Evolutionary conservation across 257 asterid genomes (phyloP).

Genomic region (Ilex aquifolium): DNA sequence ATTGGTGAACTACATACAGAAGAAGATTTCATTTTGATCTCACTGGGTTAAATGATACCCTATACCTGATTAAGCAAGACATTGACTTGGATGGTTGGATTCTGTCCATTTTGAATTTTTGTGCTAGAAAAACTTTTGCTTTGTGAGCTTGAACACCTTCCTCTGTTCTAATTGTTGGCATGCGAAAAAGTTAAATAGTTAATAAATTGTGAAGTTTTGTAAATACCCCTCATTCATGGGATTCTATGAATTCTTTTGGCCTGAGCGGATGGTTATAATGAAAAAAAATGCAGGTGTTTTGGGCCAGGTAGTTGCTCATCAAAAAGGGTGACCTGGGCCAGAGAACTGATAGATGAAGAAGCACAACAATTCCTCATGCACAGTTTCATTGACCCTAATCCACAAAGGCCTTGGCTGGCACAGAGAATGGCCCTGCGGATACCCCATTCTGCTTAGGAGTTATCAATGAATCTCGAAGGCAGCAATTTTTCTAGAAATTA

Average conservation of each 20-base stretch:
- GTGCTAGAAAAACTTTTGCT: no score
- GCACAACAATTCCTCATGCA: slow-evolving; percentile 65
- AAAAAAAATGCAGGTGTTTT: slow-evolving; percentile 52
- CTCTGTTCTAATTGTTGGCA: not conserved
- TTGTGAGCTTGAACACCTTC: no score
- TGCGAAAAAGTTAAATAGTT: not conserved
- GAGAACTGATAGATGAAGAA: slow-evolving; percentile 85
- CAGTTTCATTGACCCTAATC: slow-evolving; percentile 70
- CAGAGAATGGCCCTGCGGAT: slow-evolving; percentile 64
- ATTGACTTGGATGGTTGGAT: no score
- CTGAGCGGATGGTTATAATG: not conserved
- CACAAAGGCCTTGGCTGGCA: slow-evolving; percentile 70
- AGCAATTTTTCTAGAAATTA: no score
- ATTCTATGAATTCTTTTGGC: not conserved
- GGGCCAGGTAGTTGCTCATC: slow-evolving; percentile 86
- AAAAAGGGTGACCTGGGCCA: slow-evolving; percentile 79
- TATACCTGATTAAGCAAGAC: no score
- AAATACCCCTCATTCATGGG: not conserved
- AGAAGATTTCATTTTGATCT: no score
- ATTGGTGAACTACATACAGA: no score
- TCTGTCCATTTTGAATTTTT: no score
- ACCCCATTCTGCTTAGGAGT: slow-evolving; percentile 57
- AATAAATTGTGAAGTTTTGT: no score
- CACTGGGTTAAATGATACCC: no score
- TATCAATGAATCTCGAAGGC: no score